Evolutionary conservation across 2,329 filamentous ascomycete species (phyloP), one percentile per base, ranked within the genome.

Genomic region (Venturia aucupariae): DNA sequence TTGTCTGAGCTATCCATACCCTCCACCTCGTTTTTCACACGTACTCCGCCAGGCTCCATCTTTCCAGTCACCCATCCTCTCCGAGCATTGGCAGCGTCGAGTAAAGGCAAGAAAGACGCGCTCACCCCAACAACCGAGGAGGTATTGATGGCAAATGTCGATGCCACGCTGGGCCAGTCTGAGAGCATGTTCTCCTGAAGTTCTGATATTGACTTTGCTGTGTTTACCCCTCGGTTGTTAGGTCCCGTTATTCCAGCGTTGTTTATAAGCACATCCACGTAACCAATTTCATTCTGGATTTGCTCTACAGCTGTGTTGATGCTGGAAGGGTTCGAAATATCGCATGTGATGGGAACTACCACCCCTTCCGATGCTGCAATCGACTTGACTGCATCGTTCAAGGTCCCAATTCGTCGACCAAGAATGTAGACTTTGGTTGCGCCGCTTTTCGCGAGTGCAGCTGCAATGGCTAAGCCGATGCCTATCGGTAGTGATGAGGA

Each of bases 231-330:
- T 5, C 68, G 72, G 42, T 74, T 77, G 61, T 76, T 70, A 0
- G 81, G 80, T 0, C 81, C 78, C 4, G 71, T 69, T 57, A 79
- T 73, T 32, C 82, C 81, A 19, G 81, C 80, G 67, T 83, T 83
- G 69, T 80, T 79, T 69, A 83, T 75, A 0, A 83, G 72, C 30
- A 83, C 75, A 68, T 84, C 80, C 65, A 84, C 76, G 67, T 80
- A 76, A 51, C 77, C 78, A 3, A 70, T 70, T 32, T 82, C 76
- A 8, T 71, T 67, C 6, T 75, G 72, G 54, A 83, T 76, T 1
- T 71, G 71, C n/a, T 74, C 71, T 15, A 77, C 79, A 4, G 75
- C 78, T 4, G 68, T 68, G 22, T 74, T 70, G 38, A 82, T 70
- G 17, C 78, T 79, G 0, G 71, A 67, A 30, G 75, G 75, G 24